Percentiles rank a stretch among this genome's conserved stretches.
Conservation (phyloP, 2,329 filamentous ascomycete genomes). For the Scleromitrula shiraiana region DNA sequence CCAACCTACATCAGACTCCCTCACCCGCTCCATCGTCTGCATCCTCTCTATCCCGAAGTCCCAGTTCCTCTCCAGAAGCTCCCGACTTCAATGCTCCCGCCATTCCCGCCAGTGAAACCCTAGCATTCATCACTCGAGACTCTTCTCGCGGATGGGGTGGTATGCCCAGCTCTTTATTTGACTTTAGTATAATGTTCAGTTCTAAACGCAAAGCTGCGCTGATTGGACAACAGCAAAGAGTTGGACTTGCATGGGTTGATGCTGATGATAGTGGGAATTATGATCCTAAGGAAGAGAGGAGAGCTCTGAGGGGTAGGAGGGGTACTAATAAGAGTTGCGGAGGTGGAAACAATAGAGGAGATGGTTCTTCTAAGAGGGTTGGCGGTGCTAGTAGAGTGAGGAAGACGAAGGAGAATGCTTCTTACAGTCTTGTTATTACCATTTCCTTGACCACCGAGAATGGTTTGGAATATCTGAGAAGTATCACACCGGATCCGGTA, state of each 20-base stretch:
- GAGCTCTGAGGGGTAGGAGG: background rate
- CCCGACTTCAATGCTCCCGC: slow-evolving; percentile 18
- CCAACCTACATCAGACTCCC: background rate
- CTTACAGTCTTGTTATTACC: slow-evolving; percentile 13
- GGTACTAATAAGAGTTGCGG: background rate
- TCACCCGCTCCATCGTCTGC: background rate
- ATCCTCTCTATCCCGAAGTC: background rate
- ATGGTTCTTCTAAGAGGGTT: background rate
- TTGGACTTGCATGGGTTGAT: slow-evolving; percentile 18
- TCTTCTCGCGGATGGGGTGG: slow-evolving; percentile 11
- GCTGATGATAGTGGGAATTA: slow-evolving; percentile 25
- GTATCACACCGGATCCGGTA: slow-evolving; percentile 10
- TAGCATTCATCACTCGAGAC: slow-evolving; percentile 18
- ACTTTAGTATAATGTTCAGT: slow-evolving; percentile 14
- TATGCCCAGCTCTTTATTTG: background rate
- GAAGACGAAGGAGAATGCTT: background rate
- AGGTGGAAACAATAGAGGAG: background rate
- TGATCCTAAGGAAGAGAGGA: slow-evolving; percentile 15
- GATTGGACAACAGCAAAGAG: slow-evolving; percentile 10
- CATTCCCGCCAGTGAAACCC: slow-evolving; percentile 10
- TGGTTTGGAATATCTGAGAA: slow-evolving; percentile 13
- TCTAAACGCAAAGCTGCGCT: slow-evolving; percentile 13
- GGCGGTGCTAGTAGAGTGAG: background rate
- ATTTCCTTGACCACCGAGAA: slow-evolving; percentile 3
- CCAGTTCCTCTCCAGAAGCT: slow-evolving; percentile 23